Evolutionary conservation across 768 basidiomycete genomes (phyloP), one percentile per base, ranked within the genome.

Genomic region (Agaricus subrufescens): DNA sequence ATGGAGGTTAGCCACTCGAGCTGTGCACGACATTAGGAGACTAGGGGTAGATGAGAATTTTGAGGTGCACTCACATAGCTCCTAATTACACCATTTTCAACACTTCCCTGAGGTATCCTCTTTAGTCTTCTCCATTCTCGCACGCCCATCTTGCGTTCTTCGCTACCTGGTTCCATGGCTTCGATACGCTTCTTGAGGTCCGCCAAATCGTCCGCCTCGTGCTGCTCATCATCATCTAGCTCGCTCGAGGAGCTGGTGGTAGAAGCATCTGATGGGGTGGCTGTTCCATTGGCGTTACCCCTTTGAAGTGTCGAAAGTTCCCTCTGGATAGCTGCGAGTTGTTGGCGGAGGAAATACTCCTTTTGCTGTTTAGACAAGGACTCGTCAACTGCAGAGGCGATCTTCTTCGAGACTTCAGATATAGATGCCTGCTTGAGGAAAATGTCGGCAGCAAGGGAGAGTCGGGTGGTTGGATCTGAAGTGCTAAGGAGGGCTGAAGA

Each of bases 1-100:
- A 96, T 67, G 3, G 85, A 75, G 4, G 89, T 86, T 31, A 97
- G 73, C 91, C 94, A 95, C 70, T 97, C 95, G 23, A 97, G 80
- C 86, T 94, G 58, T 34, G 34, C 34, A 34, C 7, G 40, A 43
- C 48, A 38, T 15, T 37, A 40, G 47, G 34, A 59, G 19, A 34
- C 37, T 58, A 27, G 38, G 51, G 23, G 25, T 2, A 27, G 40
- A 61, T 44, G 45, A 26, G 40, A 60, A 25, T 19, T 19, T 19
- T 19, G 6, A 46, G 6, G 75, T 86, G 62, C 64, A 91, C 34
- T 34, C 34, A 34, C 91, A 67, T 89, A 94, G 66, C 77, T 87
- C 47, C 91, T 77, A 49, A 94, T 86, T 37, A 96, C 94, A 3
- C 93, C 91, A 65, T 91, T 85, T 74, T 97, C 95, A 2, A 93